phyloP scores from a whole-genome alignment of 306 rosid genomes.

The Inga laurina region DNA sequence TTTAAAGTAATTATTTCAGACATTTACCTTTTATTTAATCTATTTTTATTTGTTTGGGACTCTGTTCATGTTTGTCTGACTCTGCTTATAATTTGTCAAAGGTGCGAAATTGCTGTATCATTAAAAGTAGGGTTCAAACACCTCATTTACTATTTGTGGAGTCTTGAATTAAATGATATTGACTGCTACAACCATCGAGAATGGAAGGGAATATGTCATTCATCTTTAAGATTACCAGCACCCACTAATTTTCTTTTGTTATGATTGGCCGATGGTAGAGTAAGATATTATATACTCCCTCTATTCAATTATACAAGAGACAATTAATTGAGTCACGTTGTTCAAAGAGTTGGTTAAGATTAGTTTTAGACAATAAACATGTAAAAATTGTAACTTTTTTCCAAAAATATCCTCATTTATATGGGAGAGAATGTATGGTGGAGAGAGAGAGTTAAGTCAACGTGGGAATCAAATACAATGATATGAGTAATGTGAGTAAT shows the following conservation, averaged over 20 bases:
- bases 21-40: neutral
- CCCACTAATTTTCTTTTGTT: neutral
- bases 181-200: neutral
- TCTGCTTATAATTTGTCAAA: neutral
- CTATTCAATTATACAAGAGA: too few relatives aligned
- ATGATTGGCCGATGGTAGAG: neutral
- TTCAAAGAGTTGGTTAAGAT: too few relatives aligned
- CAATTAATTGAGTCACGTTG: too few relatives aligned
- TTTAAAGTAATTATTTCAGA: neutral
- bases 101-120: neutral
- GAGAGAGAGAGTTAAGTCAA: neutral
- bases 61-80: neutral
- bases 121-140: neutral
- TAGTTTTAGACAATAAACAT: neutral
- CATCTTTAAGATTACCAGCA: neutral
- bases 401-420: neutral
- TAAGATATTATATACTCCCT: neutral
- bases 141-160: neutral
- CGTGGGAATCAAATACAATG: neutral
- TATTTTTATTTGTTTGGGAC: neutral
- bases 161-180: neutral
- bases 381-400: neutral
- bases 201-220: conserved; percentile 1
- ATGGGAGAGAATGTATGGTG: neutral
- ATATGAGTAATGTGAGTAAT: neutral